phyloP scores from a whole-genome alignment of 2,329 filamentous ascomycete genomes.

The Stachybotrys elegans region DNA sequence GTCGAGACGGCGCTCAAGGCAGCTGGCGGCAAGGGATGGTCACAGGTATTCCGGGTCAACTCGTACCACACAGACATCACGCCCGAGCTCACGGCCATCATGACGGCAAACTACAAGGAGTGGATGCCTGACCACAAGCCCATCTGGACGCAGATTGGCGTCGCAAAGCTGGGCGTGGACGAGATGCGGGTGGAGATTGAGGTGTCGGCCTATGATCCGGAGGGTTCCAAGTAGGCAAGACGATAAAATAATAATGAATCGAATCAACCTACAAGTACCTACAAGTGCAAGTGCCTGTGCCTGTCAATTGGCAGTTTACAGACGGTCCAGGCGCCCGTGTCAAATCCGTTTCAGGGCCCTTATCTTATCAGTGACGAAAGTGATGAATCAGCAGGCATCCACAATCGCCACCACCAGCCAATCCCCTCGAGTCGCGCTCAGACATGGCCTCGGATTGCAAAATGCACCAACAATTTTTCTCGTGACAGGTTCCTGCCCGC shows the following conservation, averaged over 20 bases:
- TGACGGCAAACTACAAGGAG: constrained; percentile 39
- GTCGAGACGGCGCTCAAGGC: constrained; percentile 42
- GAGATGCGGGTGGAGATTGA: constrained; percentile 54
- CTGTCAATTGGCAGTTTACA: too few species aligned
- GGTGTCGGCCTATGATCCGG: constrained; percentile 32
- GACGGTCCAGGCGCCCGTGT: too few species aligned
- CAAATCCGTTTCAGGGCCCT: too few species aligned
- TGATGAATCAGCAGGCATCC: too few species aligned
- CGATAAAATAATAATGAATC: not conserved
- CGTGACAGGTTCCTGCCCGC: too few species aligned
- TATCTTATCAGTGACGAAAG: too few species aligned
- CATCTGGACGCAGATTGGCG: constrained; percentile 47
- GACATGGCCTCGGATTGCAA: too few species aligned
- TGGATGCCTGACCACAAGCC: constrained; percentile 46
- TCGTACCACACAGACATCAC: constrained; percentile 37
- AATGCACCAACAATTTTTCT: too few species aligned
- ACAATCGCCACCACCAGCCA: too few species aligned
- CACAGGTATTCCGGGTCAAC: constrained; percentile 42
- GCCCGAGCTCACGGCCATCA: constrained; percentile 28
- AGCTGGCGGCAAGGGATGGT: constrained; percentile 49
- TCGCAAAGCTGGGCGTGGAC: constrained; percentile 37
- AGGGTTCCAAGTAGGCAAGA: constrained; percentile 3
- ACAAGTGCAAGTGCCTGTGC: too few species aligned
- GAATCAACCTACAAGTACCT: too few species aligned
- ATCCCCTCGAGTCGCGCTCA: too few species aligned